Evolutionary conservation across 495 filamentous ascomycete genomes (phyloP).

Genomic region (Penicillium verhagenii): DNA sequence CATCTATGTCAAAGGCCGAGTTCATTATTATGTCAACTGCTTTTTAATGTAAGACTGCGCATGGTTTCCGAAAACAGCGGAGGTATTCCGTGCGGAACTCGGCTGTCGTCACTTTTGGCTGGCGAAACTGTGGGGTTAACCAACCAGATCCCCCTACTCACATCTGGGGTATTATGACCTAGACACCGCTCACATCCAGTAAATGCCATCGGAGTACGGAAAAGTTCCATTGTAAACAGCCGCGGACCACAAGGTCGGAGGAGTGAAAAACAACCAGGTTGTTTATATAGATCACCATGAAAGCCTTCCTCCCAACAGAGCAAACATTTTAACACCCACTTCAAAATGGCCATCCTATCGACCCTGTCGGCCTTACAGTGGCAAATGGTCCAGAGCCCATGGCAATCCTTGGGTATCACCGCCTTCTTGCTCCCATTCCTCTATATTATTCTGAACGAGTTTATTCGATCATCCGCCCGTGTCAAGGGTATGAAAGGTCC

Average conservation of each 20-base stretch:
- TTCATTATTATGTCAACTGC: too few species aligned
- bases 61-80: constrained; percentile 10
- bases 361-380: constrained; percentile 26
- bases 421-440: constrained; percentile 31
- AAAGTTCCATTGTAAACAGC: constrained; percentile 5
- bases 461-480: constrained; percentile 47
- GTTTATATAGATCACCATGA: neutral
- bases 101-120: neutral
- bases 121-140: constrained; percentile 19
- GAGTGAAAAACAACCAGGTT: too few species aligned
- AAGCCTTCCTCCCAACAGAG: neutral
- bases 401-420: constrained; percentile 26
- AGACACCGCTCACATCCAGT: neutral
- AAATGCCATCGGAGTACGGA: neutral
- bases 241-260: too few species aligned
- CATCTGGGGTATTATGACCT: neutral
- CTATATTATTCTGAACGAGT: constrained; percentile 54
- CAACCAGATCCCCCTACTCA: neutral
- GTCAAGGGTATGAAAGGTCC: constrained; percentile 55
- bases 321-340: constrained; percentile 1
- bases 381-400: constrained; percentile 22
- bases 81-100: constrained; percentile 10
- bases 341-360: constrained; percentile 38
- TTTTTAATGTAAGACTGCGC: too few species aligned
- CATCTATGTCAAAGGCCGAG: too few species aligned